These are phyloP conservation scores for Paracoccidioides lutzii DNA, from an alignment of 2,329 filamentous ascomycete species.

Conservation along the genomic window DNA sequence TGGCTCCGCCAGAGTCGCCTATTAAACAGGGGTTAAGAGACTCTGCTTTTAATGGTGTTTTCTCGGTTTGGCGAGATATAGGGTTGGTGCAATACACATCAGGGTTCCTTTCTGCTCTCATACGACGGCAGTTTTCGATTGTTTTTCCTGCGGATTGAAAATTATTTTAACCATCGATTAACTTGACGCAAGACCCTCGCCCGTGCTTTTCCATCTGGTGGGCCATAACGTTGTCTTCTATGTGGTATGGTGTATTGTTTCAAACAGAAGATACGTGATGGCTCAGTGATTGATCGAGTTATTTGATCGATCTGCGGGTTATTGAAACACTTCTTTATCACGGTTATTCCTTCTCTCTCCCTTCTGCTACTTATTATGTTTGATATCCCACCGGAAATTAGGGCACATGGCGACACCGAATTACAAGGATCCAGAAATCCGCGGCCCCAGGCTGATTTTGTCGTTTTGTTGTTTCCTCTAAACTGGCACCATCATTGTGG, in stretches of 20 bases:
- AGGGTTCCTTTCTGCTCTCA: not conserved
- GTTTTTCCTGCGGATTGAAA: not conserved
- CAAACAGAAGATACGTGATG: not conserved
- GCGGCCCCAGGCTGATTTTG: constrained; percentile 14
- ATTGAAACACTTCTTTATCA: not conserved
- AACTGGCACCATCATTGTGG: not conserved
- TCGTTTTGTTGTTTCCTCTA: constrained; percentile 3
- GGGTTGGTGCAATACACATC: not conserved
- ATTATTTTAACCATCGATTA: not conserved
- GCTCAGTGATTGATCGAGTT: not conserved
- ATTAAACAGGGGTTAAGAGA: too few relatives aligned
- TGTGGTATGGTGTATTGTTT: not conserved
- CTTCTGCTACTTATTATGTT: not conserved
- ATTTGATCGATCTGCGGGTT: not conserved
- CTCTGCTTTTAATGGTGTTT: too few relatives aligned
- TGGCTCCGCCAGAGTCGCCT: too few relatives aligned
- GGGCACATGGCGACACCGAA: constrained; percentile 17
- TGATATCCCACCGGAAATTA: constrained; percentile 3
- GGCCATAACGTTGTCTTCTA: not conserved
- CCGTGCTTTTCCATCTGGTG: not conserved
- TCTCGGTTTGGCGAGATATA: not conserved
- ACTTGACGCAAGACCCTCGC: not conserved
- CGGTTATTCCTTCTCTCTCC: not conserved
- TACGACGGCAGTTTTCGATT: not conserved
- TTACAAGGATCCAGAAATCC: constrained; percentile 15